A percentile compares a stretch with the other conserved stretches of the same genome.
Evolutionary conservation across 1,139 yeast genomes (phyloP).

Genomic region (Saccharomyces hybrid): DNA sequence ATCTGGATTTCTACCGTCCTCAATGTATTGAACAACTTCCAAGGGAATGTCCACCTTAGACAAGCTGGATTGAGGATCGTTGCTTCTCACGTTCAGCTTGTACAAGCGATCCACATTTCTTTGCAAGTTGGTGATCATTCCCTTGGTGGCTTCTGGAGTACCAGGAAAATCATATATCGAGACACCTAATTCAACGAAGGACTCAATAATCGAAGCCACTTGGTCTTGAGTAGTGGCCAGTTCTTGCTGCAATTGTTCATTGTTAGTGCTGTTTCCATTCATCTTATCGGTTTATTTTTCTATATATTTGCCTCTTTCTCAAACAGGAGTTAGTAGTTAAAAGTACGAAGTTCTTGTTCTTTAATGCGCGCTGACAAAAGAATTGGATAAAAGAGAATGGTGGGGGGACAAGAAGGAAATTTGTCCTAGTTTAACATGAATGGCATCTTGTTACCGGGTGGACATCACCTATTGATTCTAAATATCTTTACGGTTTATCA

Average conservation of each 20-base stretch:
- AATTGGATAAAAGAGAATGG: neutral
- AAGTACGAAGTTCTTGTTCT: neutral
- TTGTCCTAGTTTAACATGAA: neutral
- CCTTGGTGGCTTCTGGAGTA: slow-evolving; percentile 55
- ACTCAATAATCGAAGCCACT: slow-evolving; percentile 67
- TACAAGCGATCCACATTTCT: slow-evolving; percentile 32
- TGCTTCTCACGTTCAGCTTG: slow-evolving; percentile 29
- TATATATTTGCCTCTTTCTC: neutral
- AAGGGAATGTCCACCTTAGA: slow-evolving; percentile 52
- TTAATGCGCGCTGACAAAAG: neutral
- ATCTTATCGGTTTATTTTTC: neutral
- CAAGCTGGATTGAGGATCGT: slow-evolving; percentile 29
- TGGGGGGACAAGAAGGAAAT: neutral
- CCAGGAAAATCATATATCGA: slow-evolving; percentile 91
- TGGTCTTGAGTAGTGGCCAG: slow-evolving; percentile 48
- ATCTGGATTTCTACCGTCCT: slow-evolving; percentile 95
- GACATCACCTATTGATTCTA: neutral
- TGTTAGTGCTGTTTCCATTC: neutral
- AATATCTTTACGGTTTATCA: neutral
- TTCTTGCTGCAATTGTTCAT: slow-evolving; percentile 30
- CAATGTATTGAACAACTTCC: slow-evolving; percentile 77
- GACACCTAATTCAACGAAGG: slow-evolving; percentile 81
- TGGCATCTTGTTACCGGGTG: neutral
- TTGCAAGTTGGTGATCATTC: slow-evolving; percentile 38
- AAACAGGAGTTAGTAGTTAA: neutral